Conservation (phyloP, 176 grass and related monocot genomes). For the Chloris gayana region DNA sequence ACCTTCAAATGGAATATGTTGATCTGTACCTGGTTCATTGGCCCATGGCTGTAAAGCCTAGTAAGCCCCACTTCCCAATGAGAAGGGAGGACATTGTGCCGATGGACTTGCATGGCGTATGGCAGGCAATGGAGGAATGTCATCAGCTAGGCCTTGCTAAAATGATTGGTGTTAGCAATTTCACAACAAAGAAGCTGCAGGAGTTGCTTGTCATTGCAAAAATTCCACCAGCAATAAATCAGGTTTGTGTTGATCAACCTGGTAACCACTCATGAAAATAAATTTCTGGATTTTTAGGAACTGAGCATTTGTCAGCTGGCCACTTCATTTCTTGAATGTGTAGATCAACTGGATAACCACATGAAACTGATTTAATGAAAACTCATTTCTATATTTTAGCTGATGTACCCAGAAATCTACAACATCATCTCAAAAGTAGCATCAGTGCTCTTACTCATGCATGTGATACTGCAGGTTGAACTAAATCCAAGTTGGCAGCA, state of each 20-base stretch:
- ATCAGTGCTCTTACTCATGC: neutral
- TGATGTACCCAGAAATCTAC: neutral
- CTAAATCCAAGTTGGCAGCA: constrained; percentile 64
- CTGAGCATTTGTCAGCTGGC: neutral
- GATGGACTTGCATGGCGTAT: constrained; percentile 50
- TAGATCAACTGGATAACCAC: constrained; percentile 1
- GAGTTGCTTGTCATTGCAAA: constrained; percentile 45
- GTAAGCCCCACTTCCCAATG: constrained; percentile 32
- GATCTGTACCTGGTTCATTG: constrained; percentile 73
- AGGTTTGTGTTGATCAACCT: constrained; percentile 46
- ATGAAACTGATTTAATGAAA: constrained; percentile 1
- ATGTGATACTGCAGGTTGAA: constrained; percentile 50
- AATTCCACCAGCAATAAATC: constrained; percentile 59
- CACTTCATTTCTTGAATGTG: neutral
- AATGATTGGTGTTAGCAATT: constrained; percentile 75
- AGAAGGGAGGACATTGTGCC: constrained; percentile 56
- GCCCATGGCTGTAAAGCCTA: constrained; percentile 55
- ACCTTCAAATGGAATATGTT: constrained; percentile 66
- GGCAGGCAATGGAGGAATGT: constrained; percentile 75
- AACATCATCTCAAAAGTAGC: neutral
- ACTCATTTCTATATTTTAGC: neutral
- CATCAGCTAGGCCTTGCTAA: constrained; percentile 52
- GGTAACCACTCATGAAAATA: neutral
- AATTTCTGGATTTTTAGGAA: constrained; percentile 8
- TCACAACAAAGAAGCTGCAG: constrained; percentile 66